phyloP scores from a whole-genome alignment of 352 stramenopile species.

The Phytophthora nicotianae region DNA sequence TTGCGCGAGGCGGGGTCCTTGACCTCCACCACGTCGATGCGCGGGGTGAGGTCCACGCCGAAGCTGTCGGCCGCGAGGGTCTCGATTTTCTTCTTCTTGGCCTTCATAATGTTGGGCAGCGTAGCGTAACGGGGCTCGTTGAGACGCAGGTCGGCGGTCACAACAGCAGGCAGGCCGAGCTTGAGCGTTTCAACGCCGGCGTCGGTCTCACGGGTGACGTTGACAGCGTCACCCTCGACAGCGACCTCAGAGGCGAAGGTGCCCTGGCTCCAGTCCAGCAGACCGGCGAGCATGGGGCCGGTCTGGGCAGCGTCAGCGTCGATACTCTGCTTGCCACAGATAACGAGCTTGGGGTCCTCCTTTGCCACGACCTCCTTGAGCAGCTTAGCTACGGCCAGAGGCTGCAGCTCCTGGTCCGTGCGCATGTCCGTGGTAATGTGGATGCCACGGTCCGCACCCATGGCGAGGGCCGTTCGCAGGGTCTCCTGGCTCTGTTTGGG shows the following conservation, averaged over 20 bases:
- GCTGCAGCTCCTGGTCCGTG: conserved; percentile 98
- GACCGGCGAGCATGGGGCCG: conserved; percentile 95
- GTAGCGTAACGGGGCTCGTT: conserved; percentile 99
- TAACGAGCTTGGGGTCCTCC: conserved; percentile 92
- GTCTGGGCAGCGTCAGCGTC: conserved; percentile 88
- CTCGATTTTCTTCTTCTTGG: conserved; percentile 94
- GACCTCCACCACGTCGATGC: conserved; percentile 84
- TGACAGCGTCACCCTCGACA: conserved; percentile 63
- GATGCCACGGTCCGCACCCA: conserved; percentile 96
- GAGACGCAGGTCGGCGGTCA: conserved; percentile 98
- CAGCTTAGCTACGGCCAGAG: conserved; percentile 97
- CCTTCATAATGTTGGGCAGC: conserved; percentile 99
- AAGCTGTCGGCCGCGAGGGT: conserved; percentile 74
- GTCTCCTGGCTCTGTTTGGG: conserved; percentile 97
- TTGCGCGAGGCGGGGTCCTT: conserved; percentile 93
- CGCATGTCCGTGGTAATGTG: conserved; percentile 96
- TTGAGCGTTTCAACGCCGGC: conserved; percentile 90
- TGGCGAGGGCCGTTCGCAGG: conserved; percentile 93
- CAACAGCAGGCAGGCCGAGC: conserved; percentile 92
- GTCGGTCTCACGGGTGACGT: conserved; percentile 96
- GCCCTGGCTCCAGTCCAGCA: conserved; percentile 97
- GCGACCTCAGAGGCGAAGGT: conserved; percentile 96
- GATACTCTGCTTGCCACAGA: conserved; percentile 98
- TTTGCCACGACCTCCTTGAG: conserved; percentile 95
- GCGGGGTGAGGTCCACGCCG: conserved; percentile 72